phyloP scores from a whole-genome alignment of 371 early-diverging fungal genomes.

The Actinomortierella wolfii region DNA sequence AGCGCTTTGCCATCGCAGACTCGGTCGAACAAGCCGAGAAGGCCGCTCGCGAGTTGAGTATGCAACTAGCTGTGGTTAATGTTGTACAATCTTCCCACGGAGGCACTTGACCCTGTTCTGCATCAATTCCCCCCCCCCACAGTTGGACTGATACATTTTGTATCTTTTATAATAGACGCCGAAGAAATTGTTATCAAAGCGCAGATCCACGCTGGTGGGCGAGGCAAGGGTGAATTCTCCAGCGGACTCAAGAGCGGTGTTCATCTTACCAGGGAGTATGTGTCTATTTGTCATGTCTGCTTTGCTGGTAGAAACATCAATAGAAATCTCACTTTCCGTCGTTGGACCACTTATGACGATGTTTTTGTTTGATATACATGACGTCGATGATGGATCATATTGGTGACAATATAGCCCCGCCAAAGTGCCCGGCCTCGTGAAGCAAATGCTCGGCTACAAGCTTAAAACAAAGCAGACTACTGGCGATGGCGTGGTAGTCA shows the following conservation, averaged over 20 bases:
- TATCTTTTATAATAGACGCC: no score
- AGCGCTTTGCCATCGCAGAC: slow-evolving; percentile 61
- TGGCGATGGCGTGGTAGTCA: slow-evolving; percentile 58
- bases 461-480: slow-evolving; percentile 73
- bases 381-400: no score
- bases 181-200: slow-evolving; percentile 72
- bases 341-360: no score
- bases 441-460: slow-evolving; percentile 70
- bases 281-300: background rate
- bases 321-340: no score
- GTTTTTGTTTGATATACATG: no score
- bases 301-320: background rate
- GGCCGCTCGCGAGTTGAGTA: slow-evolving; percentile 54
- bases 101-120: no score
- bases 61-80: slow-evolving; percentile 6
- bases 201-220: slow-evolving; percentile 72
- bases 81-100: no score
- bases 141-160: no score
- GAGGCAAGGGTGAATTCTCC: slow-evolving; percentile 70
- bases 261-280: slow-evolving; percentile 45
- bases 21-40: slow-evolving; percentile 58
- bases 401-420: slow-evolving; percentile 11
- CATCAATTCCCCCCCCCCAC: no score
- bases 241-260: slow-evolving; percentile 69
- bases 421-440: slow-evolving; percentile 58